Evolutionary conservation across 192 early-diverging fungal genomes (phyloP).

Genomic region (Phlyctochytrium arcticum): DNA sequence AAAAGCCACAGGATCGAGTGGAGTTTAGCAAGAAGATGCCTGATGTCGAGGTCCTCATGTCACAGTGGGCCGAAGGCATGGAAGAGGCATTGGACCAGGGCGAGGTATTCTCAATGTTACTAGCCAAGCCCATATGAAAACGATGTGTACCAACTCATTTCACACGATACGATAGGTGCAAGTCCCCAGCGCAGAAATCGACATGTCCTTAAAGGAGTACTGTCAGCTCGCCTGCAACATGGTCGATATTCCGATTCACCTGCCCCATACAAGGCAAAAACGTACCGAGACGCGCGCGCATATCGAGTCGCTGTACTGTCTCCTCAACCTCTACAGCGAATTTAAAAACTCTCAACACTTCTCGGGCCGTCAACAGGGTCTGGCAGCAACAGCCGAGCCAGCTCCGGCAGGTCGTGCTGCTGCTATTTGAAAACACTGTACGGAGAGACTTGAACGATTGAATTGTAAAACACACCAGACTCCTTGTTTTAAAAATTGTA

Average conservation of each 20-base stretch:
- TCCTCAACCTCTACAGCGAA: slow-evolving; percentile 52
- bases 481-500: too few species aligned
- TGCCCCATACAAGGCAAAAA: slow-evolving; percentile 11
- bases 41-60: slow-evolving; percentile 54
- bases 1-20: slow-evolving; percentile 32
- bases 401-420: background rate
- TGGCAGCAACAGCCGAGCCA: background rate
- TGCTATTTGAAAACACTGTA: too few species aligned
- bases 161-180: slow-evolving; percentile 13
- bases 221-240: slow-evolving; percentile 36
- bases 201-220: slow-evolving; percentile 45
- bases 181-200: slow-evolving; percentile 45
- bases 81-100: slow-evolving; percentile 40
- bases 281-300: slow-evolving; percentile 10
- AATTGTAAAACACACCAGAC: too few species aligned
- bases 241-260: slow-evolving; percentile 51
- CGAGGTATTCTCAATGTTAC: slow-evolving; percentile 1
- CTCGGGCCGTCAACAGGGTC: slow-evolving; percentile 2
- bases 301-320: slow-evolving; percentile 45
- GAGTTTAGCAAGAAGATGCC: slow-evolving; percentile 45
- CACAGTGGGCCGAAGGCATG: slow-evolving; percentile 49
- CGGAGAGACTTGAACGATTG: too few species aligned
- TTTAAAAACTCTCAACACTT: slow-evolving; percentile 64
- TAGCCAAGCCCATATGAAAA: too few species aligned
- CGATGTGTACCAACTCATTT: too few species aligned